Base-by-base conservation (phyloP, 768 basidiomycete species). In the Russula compacta region DNA sequence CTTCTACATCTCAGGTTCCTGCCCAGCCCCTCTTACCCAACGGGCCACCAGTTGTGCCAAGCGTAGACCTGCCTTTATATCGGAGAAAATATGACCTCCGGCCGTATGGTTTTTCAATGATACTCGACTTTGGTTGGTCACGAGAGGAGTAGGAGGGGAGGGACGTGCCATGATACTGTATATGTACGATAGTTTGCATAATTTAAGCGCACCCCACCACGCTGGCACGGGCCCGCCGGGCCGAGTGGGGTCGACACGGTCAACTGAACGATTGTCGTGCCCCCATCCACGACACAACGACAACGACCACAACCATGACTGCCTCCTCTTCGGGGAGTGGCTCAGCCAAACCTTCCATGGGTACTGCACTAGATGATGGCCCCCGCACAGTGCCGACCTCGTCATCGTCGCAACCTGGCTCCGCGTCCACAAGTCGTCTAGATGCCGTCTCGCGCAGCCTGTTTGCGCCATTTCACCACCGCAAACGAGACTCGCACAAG, bases 81-180 rank as follows among this genome's bases (percentile, higher is more conserved):
- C 54, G 65, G 48, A 66, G 75, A 66, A 83, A 87, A 69, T 84
- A 88, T 67, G 89, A 92, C 69, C 71, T 93, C 62, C 81, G 84
- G 32, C 79, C 79, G 11, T 83, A 86, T 71, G 90, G 90, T 9
- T 74, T 93, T 47, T 83, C 82, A 46, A 73, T 92, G 59, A 75
- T 90, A 42, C 59, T 93, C 46, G 91, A 93, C 70, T 83, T 92
- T 69, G 77, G 84, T 51, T 90, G 87, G 89, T 78, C 79, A 12
- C 56, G 63, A 29, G 48, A 51, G 36, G 53, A 54, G 48, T 53
- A 42, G 46, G 46, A 32, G 53, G 50, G 48, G 48, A 42, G 46
- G 46, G 38, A 19, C 10, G 36, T 4, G 3, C 8, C 54, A 55
- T 9, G 21, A 35, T 33, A 35, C 24, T 60, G 19, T 42, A 50